These are phyloP conservation scores for Colletotrichum tamarilloi DNA, from an alignment of 2,329 filamentous ascomycete genomes.

Conservation along the genomic window DNA sequence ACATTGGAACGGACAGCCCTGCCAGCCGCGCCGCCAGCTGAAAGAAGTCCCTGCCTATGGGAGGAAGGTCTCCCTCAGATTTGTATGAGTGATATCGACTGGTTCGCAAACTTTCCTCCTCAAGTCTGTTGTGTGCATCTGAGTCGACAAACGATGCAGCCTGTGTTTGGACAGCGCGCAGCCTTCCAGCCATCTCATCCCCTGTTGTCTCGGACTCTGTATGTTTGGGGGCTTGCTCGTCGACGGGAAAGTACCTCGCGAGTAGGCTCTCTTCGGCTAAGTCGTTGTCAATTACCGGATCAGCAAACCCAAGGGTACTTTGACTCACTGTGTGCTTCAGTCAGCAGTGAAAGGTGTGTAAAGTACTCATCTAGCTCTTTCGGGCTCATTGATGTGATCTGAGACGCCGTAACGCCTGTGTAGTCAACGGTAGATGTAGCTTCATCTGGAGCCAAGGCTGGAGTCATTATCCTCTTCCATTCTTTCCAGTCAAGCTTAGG, in stretches of 20 bases:
- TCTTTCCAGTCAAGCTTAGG: conserved; percentile 76
- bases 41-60: conserved; percentile 46
- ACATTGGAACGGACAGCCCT: conserved; percentile 47
- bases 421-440: conserved; percentile 49
- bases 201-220: conserved; percentile 39
- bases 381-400: conserved; percentile 71
- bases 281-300: not conserved
- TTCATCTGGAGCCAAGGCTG: conserved; percentile 40
- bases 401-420: conserved; percentile 66
- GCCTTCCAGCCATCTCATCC: conserved; percentile 39
- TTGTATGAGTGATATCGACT: conserved; percentile 35
- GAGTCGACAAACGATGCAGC: conserved; percentile 13
- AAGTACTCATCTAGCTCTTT: conserved; percentile 75
- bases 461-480: conserved; percentile 69
- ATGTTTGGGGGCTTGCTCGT: conserved; percentile 37
- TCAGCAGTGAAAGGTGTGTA: conserved; percentile 48
- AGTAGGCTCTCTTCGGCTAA: conserved; percentile 30
- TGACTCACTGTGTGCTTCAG: conserved; percentile 49
- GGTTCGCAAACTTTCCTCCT: not conserved
- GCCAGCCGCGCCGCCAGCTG: conserved; percentile 44
- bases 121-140: not conserved
- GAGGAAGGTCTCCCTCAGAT: conserved; percentile 45
- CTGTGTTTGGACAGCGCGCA: conserved; percentile 13
- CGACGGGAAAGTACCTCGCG: conserved; percentile 48
- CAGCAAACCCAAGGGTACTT: conserved; percentile 40